phyloP scores from a whole-genome alignment of 2,329 filamentous ascomycete species.

The Phaeomoniella chlamydospora region DNA sequence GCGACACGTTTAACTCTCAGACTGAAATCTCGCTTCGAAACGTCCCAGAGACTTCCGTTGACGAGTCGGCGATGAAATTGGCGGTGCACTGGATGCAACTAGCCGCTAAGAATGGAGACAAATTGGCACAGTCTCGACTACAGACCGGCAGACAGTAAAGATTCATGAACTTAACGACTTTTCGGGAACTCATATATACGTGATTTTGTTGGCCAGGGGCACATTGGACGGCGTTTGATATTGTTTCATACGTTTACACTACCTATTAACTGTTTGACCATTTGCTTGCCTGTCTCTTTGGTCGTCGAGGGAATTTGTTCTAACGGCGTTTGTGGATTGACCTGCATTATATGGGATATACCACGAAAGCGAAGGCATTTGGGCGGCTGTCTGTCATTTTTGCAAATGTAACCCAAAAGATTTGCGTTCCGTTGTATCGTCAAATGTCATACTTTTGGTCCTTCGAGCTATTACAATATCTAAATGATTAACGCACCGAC shows the following conservation, averaged over 20 bases:
- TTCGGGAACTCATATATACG: not conserved
- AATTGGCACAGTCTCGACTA: conserved; percentile 47
- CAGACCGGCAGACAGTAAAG: not conserved
- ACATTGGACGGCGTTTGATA: not conserved
- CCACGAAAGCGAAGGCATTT: not conserved
- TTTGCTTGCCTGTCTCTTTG: too few relatives aligned
- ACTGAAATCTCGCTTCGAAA: conserved; percentile 13
- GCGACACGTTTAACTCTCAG: conserved; percentile 80
- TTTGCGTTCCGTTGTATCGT: too few relatives aligned
- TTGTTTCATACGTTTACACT: not conserved
- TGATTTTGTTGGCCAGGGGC: not conserved
- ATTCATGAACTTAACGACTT: not conserved
- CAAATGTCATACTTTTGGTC: too few relatives aligned
- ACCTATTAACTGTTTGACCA: too few relatives aligned
- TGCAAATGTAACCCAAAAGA: too few relatives aligned
- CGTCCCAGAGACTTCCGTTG: not conserved
- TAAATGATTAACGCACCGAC: too few relatives aligned
- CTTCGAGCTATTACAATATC: too few relatives aligned
- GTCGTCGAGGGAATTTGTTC: not conserved
- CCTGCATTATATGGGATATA: not conserved
- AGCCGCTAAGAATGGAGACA: conserved; percentile 72
- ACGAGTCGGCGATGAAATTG: conserved; percentile 59
- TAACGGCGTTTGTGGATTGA: not conserved
- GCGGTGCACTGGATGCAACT: conserved; percentile 96
- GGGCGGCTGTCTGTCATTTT: not conserved